phyloP scores from a whole-genome alignment of 768 basidiomycete genomes.

The Cystobasidium onofrii region DNA sequence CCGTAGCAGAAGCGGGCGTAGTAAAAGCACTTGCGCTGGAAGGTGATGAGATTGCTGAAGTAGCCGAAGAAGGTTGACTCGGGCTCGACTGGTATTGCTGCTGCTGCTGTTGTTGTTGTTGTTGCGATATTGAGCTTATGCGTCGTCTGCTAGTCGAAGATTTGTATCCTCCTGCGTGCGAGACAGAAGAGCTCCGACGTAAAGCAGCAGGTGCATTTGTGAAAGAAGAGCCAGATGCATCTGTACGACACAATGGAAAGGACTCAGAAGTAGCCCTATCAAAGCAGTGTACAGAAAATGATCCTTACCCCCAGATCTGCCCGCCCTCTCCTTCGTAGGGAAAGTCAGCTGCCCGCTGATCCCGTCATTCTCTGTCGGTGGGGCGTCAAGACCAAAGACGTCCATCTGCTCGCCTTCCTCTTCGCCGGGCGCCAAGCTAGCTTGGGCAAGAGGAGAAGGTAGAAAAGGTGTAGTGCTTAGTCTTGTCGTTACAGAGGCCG shows the following conservation, averaged over 20 bases:
- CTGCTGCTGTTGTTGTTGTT: too few species aligned
- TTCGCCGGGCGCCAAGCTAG: constrained; percentile 20
- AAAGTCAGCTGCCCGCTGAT: not conserved
- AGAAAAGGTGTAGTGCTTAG: constrained; percentile 20
- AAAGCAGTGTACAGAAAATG: too few species aligned
- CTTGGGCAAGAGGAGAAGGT: constrained; percentile 20
- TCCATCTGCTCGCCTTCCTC: constrained; percentile 18
- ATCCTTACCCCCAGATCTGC: not conserved
- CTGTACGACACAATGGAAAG: too few species aligned
- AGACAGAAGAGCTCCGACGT: not conserved
- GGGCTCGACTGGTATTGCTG: not conserved
- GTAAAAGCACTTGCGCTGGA: not conserved
- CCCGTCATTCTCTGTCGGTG: not conserved
- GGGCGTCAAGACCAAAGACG: constrained; percentile 6
- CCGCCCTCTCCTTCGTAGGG: not conserved
- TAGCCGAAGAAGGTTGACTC: not conserved
- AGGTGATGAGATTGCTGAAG: not conserved
- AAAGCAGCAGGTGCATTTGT: not conserved
- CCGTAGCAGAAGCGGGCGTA: not conserved
- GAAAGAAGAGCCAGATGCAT: not conserved
- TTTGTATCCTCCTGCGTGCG: constrained; percentile 1
- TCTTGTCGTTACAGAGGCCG: not conserved
- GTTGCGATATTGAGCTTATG: constrained; percentile 9
- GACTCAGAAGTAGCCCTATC: too few species aligned
- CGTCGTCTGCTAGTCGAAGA: not conserved